These are phyloP conservation scores for Epichloe sibirici DNA, from an alignment of 2,329 filamentous ascomycete genomes.

Conservation along the genomic window DNA sequence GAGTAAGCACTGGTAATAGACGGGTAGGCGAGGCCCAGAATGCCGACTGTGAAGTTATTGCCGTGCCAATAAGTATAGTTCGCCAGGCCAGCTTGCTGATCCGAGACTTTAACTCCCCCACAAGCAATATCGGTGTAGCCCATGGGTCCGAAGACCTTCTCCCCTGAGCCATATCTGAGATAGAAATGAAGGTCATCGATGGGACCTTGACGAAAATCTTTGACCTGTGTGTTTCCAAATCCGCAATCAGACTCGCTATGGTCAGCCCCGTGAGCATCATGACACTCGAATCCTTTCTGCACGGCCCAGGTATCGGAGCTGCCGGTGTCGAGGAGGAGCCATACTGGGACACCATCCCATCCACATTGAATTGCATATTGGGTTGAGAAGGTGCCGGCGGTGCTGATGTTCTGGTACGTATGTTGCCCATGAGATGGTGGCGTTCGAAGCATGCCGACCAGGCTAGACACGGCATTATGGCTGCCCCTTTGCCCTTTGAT, in stretches of 20 bases:
- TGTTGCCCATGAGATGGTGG: conserved; percentile 10
- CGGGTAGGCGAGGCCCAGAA: conserved; percentile 39
- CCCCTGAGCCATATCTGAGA: conserved; percentile 35
- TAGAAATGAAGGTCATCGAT: conserved; percentile 32
- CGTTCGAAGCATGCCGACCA: conserved; percentile 13
- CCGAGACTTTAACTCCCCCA: conserved; percentile 30
- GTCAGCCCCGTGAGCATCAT: conserved; percentile 21
- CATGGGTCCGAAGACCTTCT: conserved; percentile 34
- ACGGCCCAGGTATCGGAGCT: conserved; percentile 41
- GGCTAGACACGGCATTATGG: conserved; percentile 19
- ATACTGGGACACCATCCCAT: conserved; percentile 26
- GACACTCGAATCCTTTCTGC: conserved; percentile 28
- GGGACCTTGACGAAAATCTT: conserved; percentile 27
- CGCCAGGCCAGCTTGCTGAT: conserved; percentile 36
- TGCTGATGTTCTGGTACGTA: conserved; percentile 25
- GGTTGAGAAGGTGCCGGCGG: conserved; percentile 26
- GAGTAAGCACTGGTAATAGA: conserved; percentile 36
- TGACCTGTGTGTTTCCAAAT: conserved; percentile 28
- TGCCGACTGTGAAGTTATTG: conserved; percentile 38
- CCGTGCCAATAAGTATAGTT: conserved; percentile 38
- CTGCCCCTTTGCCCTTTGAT: conserved; percentile 14
- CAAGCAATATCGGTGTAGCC: conserved; percentile 33
- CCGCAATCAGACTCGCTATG: conserved; percentile 23
- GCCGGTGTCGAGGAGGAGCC: conserved; percentile 37
- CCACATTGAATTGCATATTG: conserved; percentile 29